Base-by-base conservation (phyloP, 352 stramenopile species). In the Phytophthora crassamura region DNA sequence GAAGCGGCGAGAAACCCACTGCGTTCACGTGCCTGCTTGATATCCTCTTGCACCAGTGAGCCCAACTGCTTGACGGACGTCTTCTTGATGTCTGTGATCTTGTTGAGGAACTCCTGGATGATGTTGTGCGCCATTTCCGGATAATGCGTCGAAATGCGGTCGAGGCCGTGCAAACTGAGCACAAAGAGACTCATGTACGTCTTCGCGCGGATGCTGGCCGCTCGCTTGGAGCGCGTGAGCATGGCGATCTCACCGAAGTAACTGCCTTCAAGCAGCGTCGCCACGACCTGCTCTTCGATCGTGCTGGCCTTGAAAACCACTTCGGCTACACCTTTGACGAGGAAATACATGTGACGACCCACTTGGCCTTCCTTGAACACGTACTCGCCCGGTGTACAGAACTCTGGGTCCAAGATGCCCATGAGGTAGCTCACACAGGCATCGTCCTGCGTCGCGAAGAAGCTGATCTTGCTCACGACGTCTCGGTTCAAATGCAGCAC, bases 161-260 rank as follows among this genome's bases (percentile, higher is more conserved):
- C 86, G 4, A 94, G 66, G 0, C 86, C 86, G n/a, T 47, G 72
- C 34, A 87, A 85, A 16, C 84, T 93, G 30, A 94, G 80, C 22
- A 93, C 82, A 25, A 91, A 88, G 11, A 91, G 64, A 42, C 83
- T 93, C 46, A 90, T 86, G 64, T 88, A 90, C 35, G 80, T 88
- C 67, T 93, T 94, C 15, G 86, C 86, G 9, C 86, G 84, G 41
- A 94, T 89, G 43, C 84, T 94, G 12, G 86, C 86, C 4, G 84
- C 85, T 47, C 86, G 72, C 57, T 93, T 94, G 15, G 84, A 94
- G 36, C 80, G 80, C 8, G 84, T 89, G 22, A 94, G 74, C 86
- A 94, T 94, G 0, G 86, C 86, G 25, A 93, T 90, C 60, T 94
- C 86, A 0, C 86, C 86, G 63, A 94, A 94, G 72, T 91, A 94